phyloP scores from a whole-genome alignment of 2,329 filamentous ascomycete species.

The Colletotrichum neosansevieriae region DNA sequence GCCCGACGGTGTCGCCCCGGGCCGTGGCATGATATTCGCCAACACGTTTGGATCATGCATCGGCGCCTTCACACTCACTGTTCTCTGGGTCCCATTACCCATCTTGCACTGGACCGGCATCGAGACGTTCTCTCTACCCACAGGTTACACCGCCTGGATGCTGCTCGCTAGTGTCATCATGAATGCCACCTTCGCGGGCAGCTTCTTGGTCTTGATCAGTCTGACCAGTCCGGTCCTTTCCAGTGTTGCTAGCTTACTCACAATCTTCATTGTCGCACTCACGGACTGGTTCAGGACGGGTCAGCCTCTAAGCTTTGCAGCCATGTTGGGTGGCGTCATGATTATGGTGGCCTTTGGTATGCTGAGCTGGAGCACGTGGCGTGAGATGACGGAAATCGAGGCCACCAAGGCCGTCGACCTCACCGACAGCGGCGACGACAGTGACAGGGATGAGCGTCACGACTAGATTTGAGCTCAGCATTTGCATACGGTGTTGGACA shows the following conservation, averaged over 20 bases:
- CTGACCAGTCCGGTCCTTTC: constrained; percentile 93
- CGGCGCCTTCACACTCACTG: constrained; percentile 83
- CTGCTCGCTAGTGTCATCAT: constrained; percentile 83
- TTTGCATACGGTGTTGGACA: constrained; percentile 32
- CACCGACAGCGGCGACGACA: constrained; percentile 59
- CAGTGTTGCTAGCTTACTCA: constrained; percentile 91
- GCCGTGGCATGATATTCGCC: constrained; percentile 95
- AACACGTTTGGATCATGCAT: constrained; percentile 92
- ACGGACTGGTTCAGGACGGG: constrained; percentile 91
- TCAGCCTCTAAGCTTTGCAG: constrained; percentile 77
- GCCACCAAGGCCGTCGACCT: constrained; percentile 66
- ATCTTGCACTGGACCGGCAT: constrained; percentile 82
- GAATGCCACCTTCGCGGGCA: constrained; percentile 93
- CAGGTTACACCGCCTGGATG: constrained; percentile 81
- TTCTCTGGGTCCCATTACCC: constrained; percentile 93
- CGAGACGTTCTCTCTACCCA: constrained; percentile 86
- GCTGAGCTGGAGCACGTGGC: constrained; percentile 90
- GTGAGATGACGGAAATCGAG: constrained; percentile 90
- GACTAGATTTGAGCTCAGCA: constrained; percentile 37
- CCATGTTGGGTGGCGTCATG: constrained; percentile 83
- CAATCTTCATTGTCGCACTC: constrained; percentile 95
- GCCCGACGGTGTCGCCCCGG: constrained; percentile 85
- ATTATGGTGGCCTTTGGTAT: constrained; percentile 92
- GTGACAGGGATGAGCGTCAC: constrained; percentile 55
- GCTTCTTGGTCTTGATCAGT: constrained; percentile 91